A percentile compares a stretch with the other conserved stretches of the same genome.
Evolutionary conservation across 2,329 filamentous ascomycete species (phyloP).

Genomic region (Thielaviopsis cerberus): DNA sequence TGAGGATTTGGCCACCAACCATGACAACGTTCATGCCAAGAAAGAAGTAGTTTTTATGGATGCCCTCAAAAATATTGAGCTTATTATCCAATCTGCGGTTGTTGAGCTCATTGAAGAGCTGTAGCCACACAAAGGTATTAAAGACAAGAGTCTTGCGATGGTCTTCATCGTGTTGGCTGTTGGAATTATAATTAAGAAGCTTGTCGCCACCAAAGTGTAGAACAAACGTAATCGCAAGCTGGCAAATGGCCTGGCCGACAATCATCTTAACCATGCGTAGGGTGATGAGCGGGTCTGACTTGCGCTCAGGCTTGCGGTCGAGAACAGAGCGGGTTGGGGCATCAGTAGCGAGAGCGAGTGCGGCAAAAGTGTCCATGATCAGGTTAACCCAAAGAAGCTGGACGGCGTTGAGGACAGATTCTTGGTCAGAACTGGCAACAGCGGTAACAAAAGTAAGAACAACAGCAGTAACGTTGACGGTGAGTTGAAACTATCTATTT

Average conservation of each 20-base stretch:
- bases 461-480: constrained; percentile 44
- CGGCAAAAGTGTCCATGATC: constrained; percentile 45
- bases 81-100: constrained; percentile 72
- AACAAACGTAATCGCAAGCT: constrained; percentile 37
- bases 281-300: constrained; percentile 55
- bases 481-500: constrained; percentile 33
- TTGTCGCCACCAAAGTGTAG: constrained; percentile 41
- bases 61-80: constrained; percentile 74
- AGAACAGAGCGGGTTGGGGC: constrained; percentile 19
- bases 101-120: constrained; percentile 67
- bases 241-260: constrained; percentile 40
- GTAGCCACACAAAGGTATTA: constrained; percentile 55
- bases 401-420: constrained; percentile 39
- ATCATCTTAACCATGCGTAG: constrained; percentile 52
- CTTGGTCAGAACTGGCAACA: constrained; percentile 29
- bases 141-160: constrained; percentile 43
- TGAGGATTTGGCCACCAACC: constrained; percentile 67
- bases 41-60: constrained; percentile 66
- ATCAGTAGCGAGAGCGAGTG: constrained; percentile 26
- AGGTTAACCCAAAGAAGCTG: constrained; percentile 46
- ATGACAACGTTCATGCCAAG: constrained; percentile 62
- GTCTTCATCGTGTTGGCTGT: constrained; percentile 22
- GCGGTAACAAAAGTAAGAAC: constrained; percentile 40
- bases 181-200: constrained; percentile 32
- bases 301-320: constrained; percentile 31